Base-by-base conservation (phyloP, 768 basidiomycete genomes). In the Leccinum broughii region DNA sequence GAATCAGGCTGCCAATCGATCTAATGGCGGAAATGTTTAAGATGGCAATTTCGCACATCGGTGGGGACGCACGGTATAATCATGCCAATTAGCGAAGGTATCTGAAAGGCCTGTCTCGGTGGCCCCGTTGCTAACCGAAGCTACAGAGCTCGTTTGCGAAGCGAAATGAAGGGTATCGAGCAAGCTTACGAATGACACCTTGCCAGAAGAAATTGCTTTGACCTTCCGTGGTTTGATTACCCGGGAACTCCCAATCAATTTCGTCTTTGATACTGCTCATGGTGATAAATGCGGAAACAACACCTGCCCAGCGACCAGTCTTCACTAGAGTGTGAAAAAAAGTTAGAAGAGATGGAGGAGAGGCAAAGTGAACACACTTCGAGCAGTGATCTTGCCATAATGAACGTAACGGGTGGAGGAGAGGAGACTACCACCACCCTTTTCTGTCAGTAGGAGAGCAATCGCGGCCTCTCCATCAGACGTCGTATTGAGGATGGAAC, bases 161-260 rank as follows among this genome's bases (percentile, higher is more conserved):
- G 37, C 35, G 39, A 51, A 26, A 41, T 9, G 7, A 24, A n/a
- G 7, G 13, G 6, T 20, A 3, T 22, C 30, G 26, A 6, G 17
- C 6, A 48, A 39, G 78, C 87, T 65, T 68, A 88, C 87, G 85
- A 56, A 90, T 82, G 56, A 79, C 56, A 30, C 87, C 87, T 69
- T 89, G 84, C 89, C 89, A 92, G 77, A 90, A 92, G 66, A 77
- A 88, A 70, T 94, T 94, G 41, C 85, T 87, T 75, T 95, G 93
- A 9, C 80, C 92, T 57, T 85, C 68, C 2, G 82, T 83, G 3
- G 85, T 87, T 20, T 74, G 67, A 51, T 77, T 77, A 6, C 90
- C 89, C 57, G 90, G 88, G 67, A 87, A 93, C 70, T 92, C 90
- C 90, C 92, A 92, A 64, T 93, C 91, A 55, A 93, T 90, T 70